A percentile compares a stretch with the other conserved stretches of the same genome.
Evolutionary conservation across 2,329 filamentous ascomycete genomes (phyloP).

Genomic region (Colletotrichum incanum): DNA sequence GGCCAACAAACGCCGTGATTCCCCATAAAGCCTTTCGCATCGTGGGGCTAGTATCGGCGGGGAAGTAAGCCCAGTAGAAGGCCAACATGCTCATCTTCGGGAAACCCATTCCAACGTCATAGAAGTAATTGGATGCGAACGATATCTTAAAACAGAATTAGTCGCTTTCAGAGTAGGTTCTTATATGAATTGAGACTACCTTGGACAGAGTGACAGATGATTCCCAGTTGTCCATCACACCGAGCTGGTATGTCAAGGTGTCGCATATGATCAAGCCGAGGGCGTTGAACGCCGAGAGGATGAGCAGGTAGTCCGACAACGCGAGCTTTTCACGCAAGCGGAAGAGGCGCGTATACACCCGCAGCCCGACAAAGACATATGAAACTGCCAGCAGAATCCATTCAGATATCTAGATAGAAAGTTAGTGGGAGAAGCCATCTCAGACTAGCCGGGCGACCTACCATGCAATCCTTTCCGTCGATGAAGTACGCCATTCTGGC

Average conservation of each 20-base stretch:
- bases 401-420: slow-evolving; percentile 49
- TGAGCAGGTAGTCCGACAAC: slow-evolving; percentile 50
- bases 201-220: slow-evolving; percentile 52
- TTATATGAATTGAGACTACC: slow-evolving; percentile 31
- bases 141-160: slow-evolving; percentile 47
- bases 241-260: slow-evolving; percentile 52
- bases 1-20: slow-evolving; percentile 52
- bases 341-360: slow-evolving; percentile 53
- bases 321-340: slow-evolving; percentile 50
- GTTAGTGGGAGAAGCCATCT: background rate
- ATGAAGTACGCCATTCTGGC: slow-evolving; percentile 46
- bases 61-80: slow-evolving; percentile 55
- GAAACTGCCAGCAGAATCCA: slow-evolving; percentile 50
- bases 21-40: slow-evolving; percentile 51
- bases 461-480: slow-evolving; percentile 48
- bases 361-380: slow-evolving; percentile 50
- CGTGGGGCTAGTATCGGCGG: slow-evolving; percentile 44
- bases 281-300: slow-evolving; percentile 50
- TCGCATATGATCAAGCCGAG: slow-evolving; percentile 54
- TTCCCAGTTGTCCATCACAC: slow-evolving; percentile 51
- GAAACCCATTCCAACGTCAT: slow-evolving; percentile 55
- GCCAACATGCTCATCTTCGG: slow-evolving; percentile 56
- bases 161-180: background rate
- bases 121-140: slow-evolving; percentile 56
- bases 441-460: slow-evolving; percentile 11